Evolutionary conservation across 805 yeast species (phyloP), one percentile per base, ranked within the genome.

Genomic region (Barnettozyma botsteinii): DNA sequence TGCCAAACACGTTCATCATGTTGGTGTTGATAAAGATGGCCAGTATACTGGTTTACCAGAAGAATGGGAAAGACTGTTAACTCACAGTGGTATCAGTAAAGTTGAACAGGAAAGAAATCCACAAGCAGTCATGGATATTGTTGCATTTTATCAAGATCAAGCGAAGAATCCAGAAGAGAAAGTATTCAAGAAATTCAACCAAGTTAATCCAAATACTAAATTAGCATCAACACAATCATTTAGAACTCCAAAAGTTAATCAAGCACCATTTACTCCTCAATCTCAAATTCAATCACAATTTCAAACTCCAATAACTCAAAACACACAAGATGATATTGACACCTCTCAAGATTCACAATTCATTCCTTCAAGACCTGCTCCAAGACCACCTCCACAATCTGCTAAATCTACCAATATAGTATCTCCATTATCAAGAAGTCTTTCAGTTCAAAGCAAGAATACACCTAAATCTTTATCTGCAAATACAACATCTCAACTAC

Each of bases 101-200:
- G 83, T 77, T 47, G 98, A 93, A 54, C 95, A 87, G 64, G 81
- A 81, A 56, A 85, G 82, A 46, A 86, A 93, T 61, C 96, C 97
- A 2, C 89, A 86, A 60, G 96, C 96, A 1, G 95, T 93, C 5
- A 83, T 83, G 72, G 95, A 87, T 54, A 88, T 85, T 44, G 87
- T 87, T 21, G 87, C 85, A 32, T 87, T 87, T 57, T 87, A 87
- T 60, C 85, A 80, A 53, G 83, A 79, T 49, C 70, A 65, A 21
- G 64, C 72, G 0, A 69, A 67, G 32, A 65, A 60, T 35, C 66
- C 66, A 5, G 68, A 67, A 29, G 69, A 65, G 23, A 65, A 64
- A 41, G 62, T 60, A 5, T 62, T 66, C 47, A 64, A 64, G 45
- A 66, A 69, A 31, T 66, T 64, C 38, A 58, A 61, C 31, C 53